phyloP scores from a whole-genome alignment of 305 asterid genomes.

The Salvia sclarea region DNA sequence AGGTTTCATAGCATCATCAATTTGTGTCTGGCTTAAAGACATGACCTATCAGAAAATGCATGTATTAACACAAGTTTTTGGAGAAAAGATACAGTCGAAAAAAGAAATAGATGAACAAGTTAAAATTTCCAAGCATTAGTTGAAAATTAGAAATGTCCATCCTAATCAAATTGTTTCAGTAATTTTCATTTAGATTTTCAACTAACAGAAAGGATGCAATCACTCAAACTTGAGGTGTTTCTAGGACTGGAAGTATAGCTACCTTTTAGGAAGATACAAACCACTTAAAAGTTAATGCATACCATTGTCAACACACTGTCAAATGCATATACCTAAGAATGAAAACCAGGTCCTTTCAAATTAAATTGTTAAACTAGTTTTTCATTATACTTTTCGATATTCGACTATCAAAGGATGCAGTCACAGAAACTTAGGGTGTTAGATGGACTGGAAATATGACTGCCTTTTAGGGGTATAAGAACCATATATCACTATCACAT shows the following conservation, averaged over 20 bases:
- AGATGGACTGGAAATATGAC: conserved; percentile 2
- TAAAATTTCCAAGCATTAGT: conserved; percentile 15
- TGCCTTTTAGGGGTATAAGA: conserved; percentile 1
- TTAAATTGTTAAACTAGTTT: background rate
- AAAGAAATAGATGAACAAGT: background rate
- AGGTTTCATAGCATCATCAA: conserved; percentile 90
- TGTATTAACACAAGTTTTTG: conserved; percentile 9
- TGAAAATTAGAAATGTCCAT: conserved; percentile 1
- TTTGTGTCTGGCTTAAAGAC: conserved; percentile 85
- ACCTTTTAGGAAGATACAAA: conserved; percentile 8
- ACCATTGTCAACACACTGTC: conserved; percentile 19
- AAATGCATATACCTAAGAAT: conserved; percentile 34
- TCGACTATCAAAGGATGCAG: conserved; percentile 11
- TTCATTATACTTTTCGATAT: background rate
- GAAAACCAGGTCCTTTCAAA: conserved; percentile 4
- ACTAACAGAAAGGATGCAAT: conserved; percentile 4
- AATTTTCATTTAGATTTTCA: conserved; percentile 10
- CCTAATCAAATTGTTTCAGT: background rate
- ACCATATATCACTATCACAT: conserved; percentile 20
- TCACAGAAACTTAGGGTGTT: background rate
- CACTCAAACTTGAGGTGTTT: background rate
- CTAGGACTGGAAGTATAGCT: conserved; percentile 15
- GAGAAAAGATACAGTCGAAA: conserved; percentile 7
- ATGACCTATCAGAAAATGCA: conserved; percentile 61
- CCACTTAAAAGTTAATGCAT: conserved; percentile 21